These are phyloP conservation scores for Globisporangium cystogenes DNA, from an alignment of 352 stramenopile genomes.

Conservation along the genomic window DNA sequence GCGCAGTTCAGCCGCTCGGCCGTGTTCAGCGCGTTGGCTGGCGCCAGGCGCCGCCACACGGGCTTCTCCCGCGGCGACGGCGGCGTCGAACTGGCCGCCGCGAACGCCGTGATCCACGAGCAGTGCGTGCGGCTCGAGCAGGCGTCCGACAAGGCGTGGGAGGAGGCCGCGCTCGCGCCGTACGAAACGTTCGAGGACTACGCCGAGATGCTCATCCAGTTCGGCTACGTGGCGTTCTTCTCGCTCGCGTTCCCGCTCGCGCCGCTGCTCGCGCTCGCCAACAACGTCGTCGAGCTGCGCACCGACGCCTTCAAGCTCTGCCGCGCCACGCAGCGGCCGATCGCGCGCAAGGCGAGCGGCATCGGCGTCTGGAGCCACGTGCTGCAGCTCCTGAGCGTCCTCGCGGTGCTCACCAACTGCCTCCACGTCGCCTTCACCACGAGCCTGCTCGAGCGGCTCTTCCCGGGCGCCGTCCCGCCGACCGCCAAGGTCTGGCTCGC, in stretches of 20 bases:
- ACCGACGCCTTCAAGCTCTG: conserved; percentile 95
- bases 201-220: conserved; percentile 92
- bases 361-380: conserved; percentile 88
- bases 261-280: conserved; percentile 89
- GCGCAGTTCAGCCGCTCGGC: conserved; percentile 53
- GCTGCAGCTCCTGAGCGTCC: conserved; percentile 93
- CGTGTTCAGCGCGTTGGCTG: conserved; percentile 42
- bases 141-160: conserved; percentile 77
- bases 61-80: conserved; percentile 7
- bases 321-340: conserved; percentile 84
- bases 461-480: conserved; percentile 17
- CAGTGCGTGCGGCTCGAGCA: conserved; percentile 80
- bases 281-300: conserved; percentile 92
- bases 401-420: conserved; percentile 95
- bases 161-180: conserved; percentile 85
- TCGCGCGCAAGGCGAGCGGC: conserved; percentile 90
- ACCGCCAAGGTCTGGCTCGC: conserved; percentile 75
- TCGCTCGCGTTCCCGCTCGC: conserved; percentile 93
- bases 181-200: conserved; percentile 97
- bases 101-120: conserved; percentile 63
- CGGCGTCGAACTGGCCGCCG: too few species aligned
- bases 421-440: conserved; percentile 90
- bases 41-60: too few species aligned
- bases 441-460: conserved; percentile 49
- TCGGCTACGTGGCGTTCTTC: conserved; percentile 95